Conservation (phyloP, 78 protist genomes). For the Cyanophora paradoxa region DNA sequence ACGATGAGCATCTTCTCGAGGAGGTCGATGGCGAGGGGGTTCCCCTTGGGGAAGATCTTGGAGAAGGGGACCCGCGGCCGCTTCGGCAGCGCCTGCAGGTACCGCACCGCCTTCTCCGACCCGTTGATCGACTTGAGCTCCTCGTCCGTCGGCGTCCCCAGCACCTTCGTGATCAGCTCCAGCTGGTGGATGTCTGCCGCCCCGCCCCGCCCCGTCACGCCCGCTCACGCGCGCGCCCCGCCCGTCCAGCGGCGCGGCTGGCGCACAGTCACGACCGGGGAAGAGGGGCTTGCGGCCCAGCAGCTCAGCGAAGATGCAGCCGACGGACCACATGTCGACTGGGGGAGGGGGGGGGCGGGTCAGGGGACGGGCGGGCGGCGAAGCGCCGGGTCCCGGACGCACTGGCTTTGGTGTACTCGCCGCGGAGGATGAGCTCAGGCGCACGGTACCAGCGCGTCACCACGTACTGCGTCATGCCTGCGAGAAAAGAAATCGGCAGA, state of each 20-base stretch:
- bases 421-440: constrained; percentile 50
- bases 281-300: constrained; percentile 29
- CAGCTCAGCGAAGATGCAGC: constrained; percentile 76
- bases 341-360: too few species aligned
- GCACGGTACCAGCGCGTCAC: constrained; percentile 78
- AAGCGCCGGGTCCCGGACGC: neutral
- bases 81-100: neutral
- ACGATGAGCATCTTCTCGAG: constrained; percentile 14
- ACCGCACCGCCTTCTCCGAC: neutral
- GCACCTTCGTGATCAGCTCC: constrained; percentile 13
- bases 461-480: constrained; percentile 57
- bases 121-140: neutral
- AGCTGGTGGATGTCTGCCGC: constrained; percentile 41
- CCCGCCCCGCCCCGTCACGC: too few species aligned
- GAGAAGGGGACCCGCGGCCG: neutral
- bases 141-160: constrained; percentile 31
- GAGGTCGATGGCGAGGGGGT: constrained; percentile 27
- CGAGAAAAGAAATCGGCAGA: too few species aligned
- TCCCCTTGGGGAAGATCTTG: constrained; percentile 12
- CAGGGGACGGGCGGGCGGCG: too few species aligned
- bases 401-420: constrained; percentile 21
- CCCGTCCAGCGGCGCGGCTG: neutral
- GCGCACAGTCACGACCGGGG: constrained; percentile 21
- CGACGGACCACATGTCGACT: constrained; percentile 74
- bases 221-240: neutral